Evolutionary conservation across 495 filamentous ascomycete species (phyloP), one percentile per base, ranked within the genome.

Genomic region (Aspergillus taichungensis): DNA sequence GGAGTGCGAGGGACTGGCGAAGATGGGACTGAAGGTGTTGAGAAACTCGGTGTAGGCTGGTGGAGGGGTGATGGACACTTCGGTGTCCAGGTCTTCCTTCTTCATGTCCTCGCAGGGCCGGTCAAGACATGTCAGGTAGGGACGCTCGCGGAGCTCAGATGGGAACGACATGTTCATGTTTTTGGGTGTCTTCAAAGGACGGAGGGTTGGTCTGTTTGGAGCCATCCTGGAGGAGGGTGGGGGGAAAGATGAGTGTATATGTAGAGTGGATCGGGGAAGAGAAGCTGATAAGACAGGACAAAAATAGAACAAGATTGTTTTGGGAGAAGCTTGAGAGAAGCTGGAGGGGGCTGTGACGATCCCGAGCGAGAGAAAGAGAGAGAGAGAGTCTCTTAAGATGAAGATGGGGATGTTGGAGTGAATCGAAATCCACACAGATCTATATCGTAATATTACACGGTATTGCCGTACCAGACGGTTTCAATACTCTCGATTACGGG

Each of bases 11-110:
- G 46, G 37, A 29, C 44, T 45, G 12, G 39, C 35, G 28, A 41
- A 50, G 6, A 39, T 34, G 1, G 52, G 52, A 36, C 52, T 54
- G 11, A 54, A 46, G 8, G 52, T 37, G n/a, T 50, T 50, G 24
- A 54, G 44, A 18, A 54, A 54, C 10, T 54, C 52, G 6, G 47
- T 50, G 30, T 54, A 54, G n/a, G 52, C 46, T 11, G 37, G 31
- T 27, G 52, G 52, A 34, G 52, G 52, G 6, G 41, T 37, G 34
- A 54, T 31, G 9, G 51, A 13, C 24, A 31, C 32, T 14, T 45
- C 44, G 14, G 6, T 13, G 29, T 51, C 45, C 3, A 31, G 13
- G 3, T 46, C 44, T 13, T 46, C 44, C n/a, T 40, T 32, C 18
- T 44, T 44, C 8, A 35, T 28, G 11, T 24, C 28, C 31, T 43